These are phyloP conservation scores for Rhododendron mucronatum DNA, from an alignment of 148 eudicot species.

Conservation along the genomic window DNA sequence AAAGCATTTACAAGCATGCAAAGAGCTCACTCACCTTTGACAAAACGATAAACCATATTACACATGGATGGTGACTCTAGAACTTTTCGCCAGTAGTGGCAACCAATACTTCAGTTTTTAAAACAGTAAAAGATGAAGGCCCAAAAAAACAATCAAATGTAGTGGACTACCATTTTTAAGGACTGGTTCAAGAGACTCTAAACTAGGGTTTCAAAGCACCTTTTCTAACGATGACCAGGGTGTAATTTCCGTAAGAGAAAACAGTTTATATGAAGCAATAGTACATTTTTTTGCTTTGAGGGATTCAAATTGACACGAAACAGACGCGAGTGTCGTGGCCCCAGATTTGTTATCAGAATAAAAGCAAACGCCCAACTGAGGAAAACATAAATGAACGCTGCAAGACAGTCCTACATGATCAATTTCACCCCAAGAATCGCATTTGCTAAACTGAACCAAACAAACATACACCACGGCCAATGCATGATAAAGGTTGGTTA, in stretches of 20 bases:
- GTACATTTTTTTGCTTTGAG: background rate
- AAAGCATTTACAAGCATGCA: background rate
- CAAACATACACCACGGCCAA: background rate
- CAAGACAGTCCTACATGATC: background rate
- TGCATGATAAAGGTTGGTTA: background rate
- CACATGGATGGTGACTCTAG: background rate
- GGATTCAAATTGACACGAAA: background rate
- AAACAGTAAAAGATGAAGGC: background rate
- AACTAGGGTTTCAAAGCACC: background rate
- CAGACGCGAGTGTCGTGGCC: background rate
- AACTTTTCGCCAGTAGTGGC: background rate
- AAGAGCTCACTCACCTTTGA: background rate
- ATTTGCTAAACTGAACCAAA: background rate
- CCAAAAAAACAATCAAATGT: background rate
- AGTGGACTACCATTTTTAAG: background rate
- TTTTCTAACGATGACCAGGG: background rate
- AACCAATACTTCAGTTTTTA: background rate
- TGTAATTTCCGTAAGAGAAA: background rate
- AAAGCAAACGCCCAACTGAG: background rate
- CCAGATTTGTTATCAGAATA: background rate
- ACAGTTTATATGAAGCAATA: background rate
- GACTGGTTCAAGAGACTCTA: background rate
- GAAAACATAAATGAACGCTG: background rate
- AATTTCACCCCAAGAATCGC: background rate
- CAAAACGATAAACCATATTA: background rate